Conservation (phyloP, 768 basidiomycete genomes). For the Sarcodon aspratus region DNA sequence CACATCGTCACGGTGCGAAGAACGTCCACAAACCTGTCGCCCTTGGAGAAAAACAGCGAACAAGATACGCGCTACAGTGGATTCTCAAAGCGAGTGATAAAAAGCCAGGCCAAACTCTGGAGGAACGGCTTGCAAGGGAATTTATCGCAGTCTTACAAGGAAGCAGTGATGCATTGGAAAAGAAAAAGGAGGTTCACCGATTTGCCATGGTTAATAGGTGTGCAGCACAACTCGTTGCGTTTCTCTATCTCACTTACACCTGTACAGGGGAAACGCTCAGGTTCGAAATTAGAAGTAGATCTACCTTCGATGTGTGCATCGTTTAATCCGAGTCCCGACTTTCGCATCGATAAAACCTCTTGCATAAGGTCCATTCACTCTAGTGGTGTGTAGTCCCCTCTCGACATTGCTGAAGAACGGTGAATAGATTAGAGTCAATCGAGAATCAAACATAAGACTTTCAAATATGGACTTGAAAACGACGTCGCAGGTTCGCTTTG, state of each 20-base stretch:
- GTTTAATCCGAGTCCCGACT: too few relatives aligned
- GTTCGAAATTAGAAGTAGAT: too few relatives aligned
- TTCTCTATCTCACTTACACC: background rate
- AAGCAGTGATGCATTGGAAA: slow-evolving; percentile 42
- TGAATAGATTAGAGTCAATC: too few relatives aligned
- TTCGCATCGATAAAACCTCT: too few relatives aligned
- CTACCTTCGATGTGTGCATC: too few relatives aligned
- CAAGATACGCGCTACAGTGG: slow-evolving; percentile 57
- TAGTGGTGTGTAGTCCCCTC: too few relatives aligned
- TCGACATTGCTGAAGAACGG: too few relatives aligned
- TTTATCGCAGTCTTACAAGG: slow-evolving; percentile 61
- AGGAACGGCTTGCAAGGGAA: slow-evolving; percentile 71
- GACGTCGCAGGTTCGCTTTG: too few relatives aligned
- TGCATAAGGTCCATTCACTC: too few relatives aligned
- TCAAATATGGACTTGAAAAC: too few relatives aligned
- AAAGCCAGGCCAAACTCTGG: slow-evolving; percentile 42
- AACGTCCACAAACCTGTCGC: slow-evolving; percentile 55
- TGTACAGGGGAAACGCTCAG: background rate
- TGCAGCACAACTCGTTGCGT: slow-evolving; percentile 14
- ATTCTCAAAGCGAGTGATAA: slow-evolving; percentile 53
- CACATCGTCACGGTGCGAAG: slow-evolving; percentile 55
- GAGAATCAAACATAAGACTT: too few relatives aligned
- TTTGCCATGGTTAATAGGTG: slow-evolving; percentile 72
- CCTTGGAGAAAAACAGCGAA: slow-evolving; percentile 72
- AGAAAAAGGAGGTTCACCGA: slow-evolving; percentile 53